Evolutionary conservation across 2,329 filamentous ascomycete genomes (phyloP).

Genomic region (Xylariaceae sp.): DNA sequence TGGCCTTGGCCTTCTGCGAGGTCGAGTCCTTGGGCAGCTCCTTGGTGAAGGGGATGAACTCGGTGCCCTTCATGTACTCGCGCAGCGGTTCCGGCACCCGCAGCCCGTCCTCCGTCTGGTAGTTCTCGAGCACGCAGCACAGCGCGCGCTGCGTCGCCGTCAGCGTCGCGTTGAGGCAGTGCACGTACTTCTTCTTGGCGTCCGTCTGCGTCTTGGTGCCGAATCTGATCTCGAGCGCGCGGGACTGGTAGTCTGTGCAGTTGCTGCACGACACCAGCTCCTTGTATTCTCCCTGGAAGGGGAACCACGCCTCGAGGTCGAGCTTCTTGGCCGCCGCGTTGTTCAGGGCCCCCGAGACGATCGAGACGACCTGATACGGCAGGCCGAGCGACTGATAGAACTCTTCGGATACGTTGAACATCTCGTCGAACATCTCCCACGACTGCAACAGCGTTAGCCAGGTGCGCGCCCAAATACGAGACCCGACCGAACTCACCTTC

Average conservation of each 20-base stretch:
- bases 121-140: conserved; percentile 95
- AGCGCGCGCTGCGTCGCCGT: conserved; percentile 87
- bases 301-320: conserved; percentile 94
- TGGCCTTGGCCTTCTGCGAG: conserved; percentile 45
- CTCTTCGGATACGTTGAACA: conserved; percentile 85
- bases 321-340: conserved; percentile 87
- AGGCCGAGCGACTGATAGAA: conserved; percentile 89
- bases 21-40: conserved; percentile 67
- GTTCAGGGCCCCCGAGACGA: conserved; percentile 93
- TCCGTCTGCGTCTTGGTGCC: conserved; percentile 82
- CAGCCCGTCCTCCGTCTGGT: conserved; percentile 81
- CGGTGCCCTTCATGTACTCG: conserved; percentile 83
- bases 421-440: conserved; percentile 88
- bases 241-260: conserved; percentile 95
- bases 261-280: conserved; percentile 68
- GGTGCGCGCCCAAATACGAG: too few species aligned
- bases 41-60: conserved; percentile 82
- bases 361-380: conserved; percentile 86
- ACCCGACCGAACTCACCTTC: conserved; percentile 37
- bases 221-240: conserved; percentile 86
- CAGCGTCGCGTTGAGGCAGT: conserved; percentile 83
- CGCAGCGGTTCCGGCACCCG: conserved; percentile 67
- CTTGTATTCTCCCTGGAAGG: conserved; percentile 95
- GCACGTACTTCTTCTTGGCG: conserved; percentile 85
- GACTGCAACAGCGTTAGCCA: conserved; percentile 34